These are phyloP conservation scores for Rhodamnia rubescens DNA, from an alignment of 345 rosid species.

Conservation along the genomic window DNA sequence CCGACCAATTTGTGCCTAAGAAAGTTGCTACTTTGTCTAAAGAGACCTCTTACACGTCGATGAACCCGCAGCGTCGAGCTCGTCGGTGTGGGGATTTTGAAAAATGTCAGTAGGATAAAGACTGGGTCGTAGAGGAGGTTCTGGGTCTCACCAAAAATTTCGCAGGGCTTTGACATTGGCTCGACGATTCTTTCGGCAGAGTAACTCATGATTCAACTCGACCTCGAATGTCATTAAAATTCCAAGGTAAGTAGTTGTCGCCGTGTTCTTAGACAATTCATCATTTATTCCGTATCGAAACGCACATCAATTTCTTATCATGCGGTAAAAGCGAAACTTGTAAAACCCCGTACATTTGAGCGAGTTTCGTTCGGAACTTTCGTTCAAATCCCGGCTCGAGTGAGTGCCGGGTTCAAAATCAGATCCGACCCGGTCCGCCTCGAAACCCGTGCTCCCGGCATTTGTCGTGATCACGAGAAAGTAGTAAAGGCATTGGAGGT, in stretches of 20 bases:
- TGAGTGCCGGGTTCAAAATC: too few relatives aligned
- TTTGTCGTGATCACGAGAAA: neutral
- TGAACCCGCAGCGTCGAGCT: neutral
- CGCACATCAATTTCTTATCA: rapidly evolving
- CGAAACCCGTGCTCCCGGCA: neutral
- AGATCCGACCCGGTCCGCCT: neutral
- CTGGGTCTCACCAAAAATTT: neutral
- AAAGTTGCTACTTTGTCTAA: neutral
- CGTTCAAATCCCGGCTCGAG: neutral
- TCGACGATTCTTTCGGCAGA: neutral
- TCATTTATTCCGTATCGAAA: rapidly evolving
- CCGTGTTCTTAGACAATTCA: rapidly evolving
- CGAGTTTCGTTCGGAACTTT: neutral
- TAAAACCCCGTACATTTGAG: neutral
- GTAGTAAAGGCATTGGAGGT: neutral
- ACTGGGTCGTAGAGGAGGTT: too few relatives aligned
- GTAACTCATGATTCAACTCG: neutral
- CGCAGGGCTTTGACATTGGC: neutral
- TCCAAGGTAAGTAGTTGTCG: neutral
- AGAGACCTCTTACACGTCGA: rapidly evolving
- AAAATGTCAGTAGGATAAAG: too few relatives aligned
- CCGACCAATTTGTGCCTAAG: neutral
- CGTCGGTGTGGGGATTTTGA: too few relatives aligned
- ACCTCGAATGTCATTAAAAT: rapidly evolving
- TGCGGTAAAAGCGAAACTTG: neutral